These are phyloP conservation scores for Zasmidium citrigriseum DNA, from an alignment of 2,329 filamentous ascomycete genomes.

Conservation along the genomic window DNA sequence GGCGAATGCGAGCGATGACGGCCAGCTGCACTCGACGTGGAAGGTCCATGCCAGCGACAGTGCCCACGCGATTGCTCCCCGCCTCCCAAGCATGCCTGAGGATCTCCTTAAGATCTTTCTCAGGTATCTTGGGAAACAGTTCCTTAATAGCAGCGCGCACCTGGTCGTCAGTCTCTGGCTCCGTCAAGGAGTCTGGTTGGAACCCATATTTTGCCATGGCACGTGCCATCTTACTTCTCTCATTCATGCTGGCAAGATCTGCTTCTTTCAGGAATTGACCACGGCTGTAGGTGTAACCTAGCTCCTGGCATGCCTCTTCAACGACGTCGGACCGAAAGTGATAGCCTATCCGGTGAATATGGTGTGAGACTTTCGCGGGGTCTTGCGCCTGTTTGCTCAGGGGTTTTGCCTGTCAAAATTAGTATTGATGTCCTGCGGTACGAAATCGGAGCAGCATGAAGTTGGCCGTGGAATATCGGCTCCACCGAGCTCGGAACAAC, in stretches of 20 bases:
- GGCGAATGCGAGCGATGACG: conserved; percentile 63
- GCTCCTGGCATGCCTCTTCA: conserved; percentile 55
- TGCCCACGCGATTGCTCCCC: conserved; percentile 60
- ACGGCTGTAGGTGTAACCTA: conserved; percentile 46
- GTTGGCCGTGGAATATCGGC: neutral
- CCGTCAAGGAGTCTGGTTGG: conserved; percentile 23
- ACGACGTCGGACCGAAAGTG: conserved; percentile 64
- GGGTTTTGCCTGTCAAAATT: conserved; percentile 23
- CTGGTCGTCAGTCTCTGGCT: conserved; percentile 47
- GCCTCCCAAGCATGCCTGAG: conserved; percentile 62
- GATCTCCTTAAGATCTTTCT: conserved; percentile 58
- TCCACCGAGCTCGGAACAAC: conserved; percentile 36
- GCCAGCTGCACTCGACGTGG: conserved; percentile 62
- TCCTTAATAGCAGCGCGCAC: conserved; percentile 61
- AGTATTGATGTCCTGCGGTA: conserved; percentile 7
- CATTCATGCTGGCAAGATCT: conserved; percentile 24
- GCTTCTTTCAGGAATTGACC: conserved; percentile 29
- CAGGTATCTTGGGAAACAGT: conserved; percentile 64
- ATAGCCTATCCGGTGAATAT: conserved; percentile 63
- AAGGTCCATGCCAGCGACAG: conserved; percentile 54
- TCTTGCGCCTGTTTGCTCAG: conserved; percentile 21
- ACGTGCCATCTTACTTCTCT: conserved; percentile 33
- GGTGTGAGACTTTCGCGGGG: conserved; percentile 52
- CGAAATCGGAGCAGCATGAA: neutral
- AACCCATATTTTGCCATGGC: conserved; percentile 39